Conservation (phyloP, 306 rosid species). For the Betula pendula region DNA sequence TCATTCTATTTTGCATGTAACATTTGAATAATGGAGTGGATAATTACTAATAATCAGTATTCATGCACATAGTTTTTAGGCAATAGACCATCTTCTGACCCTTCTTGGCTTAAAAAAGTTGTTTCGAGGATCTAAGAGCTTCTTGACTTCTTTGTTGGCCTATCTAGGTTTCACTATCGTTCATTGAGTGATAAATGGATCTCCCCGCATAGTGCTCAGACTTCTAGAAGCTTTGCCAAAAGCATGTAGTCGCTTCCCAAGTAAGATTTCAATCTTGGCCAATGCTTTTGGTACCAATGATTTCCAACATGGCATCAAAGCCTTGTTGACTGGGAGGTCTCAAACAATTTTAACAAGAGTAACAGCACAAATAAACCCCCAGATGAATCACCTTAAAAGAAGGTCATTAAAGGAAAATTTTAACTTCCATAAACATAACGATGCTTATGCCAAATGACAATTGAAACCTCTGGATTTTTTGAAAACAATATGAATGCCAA, state of each 20-base stretch:
- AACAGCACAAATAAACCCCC: not conserved
- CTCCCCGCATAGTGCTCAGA: not conserved
- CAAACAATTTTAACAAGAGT: no score
- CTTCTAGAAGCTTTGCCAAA: not conserved
- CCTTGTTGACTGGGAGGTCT: not conserved
- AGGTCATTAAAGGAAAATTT: not conserved
- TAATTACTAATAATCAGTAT: not conserved
- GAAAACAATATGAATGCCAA: not conserved
- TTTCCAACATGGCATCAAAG: not conserved
- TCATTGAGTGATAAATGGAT: not conserved
- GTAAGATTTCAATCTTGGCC: no score
- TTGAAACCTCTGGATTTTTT: not conserved
- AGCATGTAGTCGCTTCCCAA: not conserved
- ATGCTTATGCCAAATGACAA: not conserved
- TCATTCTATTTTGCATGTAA: no score
- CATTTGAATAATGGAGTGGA: not conserved
- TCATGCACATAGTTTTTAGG: not conserved
- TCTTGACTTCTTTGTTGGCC: not conserved
- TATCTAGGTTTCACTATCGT: not conserved
- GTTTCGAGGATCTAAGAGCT: not conserved
- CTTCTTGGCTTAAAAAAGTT: not conserved
- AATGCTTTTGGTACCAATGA: not conserved
- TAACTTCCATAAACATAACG: not conserved
- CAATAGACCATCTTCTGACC: conserved; percentile 6
- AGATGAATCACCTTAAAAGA: not conserved